Conservation (phyloP, 768 basidiomycete species). For the Kondoa subrosea region DNA sequence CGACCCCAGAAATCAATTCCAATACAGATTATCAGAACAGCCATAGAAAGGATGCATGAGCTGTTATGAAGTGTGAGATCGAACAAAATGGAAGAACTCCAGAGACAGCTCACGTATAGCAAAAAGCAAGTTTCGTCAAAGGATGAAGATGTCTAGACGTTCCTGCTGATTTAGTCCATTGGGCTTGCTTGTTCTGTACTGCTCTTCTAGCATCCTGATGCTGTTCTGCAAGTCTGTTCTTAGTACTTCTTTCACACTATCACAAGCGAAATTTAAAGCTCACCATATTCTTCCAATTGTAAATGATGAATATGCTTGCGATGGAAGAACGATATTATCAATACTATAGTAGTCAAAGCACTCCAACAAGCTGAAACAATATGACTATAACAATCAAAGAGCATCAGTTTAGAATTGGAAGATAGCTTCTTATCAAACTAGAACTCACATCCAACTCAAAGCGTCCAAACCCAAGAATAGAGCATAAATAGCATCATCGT, state of each 20-base stretch:
- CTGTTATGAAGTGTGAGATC: not conserved
- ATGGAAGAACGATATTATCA: not conserved
- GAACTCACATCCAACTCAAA: not conserved
- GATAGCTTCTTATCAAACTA: no score
- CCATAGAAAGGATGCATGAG: not conserved
- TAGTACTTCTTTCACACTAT: no score
- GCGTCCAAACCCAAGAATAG: not conserved
- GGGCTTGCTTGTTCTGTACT: no score
- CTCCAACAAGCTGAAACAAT: not conserved
- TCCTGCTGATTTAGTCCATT: not conserved
- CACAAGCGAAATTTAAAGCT: no score
- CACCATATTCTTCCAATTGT: not conserved
- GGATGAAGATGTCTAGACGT: not conserved
- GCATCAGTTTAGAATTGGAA: no score
- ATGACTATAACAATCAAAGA: no score
- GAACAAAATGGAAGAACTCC: not conserved
- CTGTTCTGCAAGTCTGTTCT: no score
- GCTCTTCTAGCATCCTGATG: no score
- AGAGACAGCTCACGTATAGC: not conserved
- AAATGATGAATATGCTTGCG: not conserved
- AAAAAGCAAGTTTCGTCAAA: not conserved
- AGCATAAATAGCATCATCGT: not conserved
- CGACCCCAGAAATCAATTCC: not conserved
- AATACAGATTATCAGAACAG: not conserved
- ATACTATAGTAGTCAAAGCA: not conserved